Evolutionary conservation across 345 rosid species (phyloP), one percentile per base, ranked within the genome.

Genomic region (Populus euphratica): DNA sequence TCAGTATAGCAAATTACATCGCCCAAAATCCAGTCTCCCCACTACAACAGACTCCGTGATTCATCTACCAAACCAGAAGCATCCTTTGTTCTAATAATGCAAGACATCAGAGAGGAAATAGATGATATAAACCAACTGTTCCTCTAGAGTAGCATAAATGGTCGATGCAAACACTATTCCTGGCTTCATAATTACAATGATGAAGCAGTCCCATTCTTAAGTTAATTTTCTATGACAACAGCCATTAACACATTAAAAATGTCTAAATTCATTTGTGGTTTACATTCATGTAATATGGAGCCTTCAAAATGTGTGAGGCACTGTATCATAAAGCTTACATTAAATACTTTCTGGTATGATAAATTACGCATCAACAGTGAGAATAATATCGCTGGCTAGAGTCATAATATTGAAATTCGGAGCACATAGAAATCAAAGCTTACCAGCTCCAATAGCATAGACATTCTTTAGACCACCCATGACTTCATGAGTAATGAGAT

Each of bases 381-480:
- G n/a, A 65, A 74, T 62, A 43, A 11, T 69, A 63, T 43, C 62
- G 18, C 20, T 29, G 11, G 10, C 38, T 25, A n/a, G 68, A 27
- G 23, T 36, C 27, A 62, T 27, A 8, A 64, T 27, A 41, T 74
- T 17, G 8, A 23, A 9, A 59, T 25, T 73, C 21, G 29, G 44
- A 65, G 20, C 12, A 38, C 39, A 25, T 69, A 27, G 73, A 31
- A 78, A 61, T 21, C 50, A 52, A 70, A 27, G 56, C 83, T 86
- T 80, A 96, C 98, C 99, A 56, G 99, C 99, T 87, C 99, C 99
- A 81, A 96, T 96, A 85, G 99, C 99, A 70, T 93, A 96, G 54
- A 96, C 99, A 82, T 96, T 96, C 91, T 96, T 93, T 67, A 93
- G 87, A 73, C 99, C 98, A 79, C 99, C 99, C 97, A 96, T 93